A percentile compares a stretch with the other conserved stretches of the same genome.
These are phyloP conservation scores for Suillus spraguei DNA, from an alignment of 768 basidiomycete genomes.

Conservation along the genomic window DNA sequence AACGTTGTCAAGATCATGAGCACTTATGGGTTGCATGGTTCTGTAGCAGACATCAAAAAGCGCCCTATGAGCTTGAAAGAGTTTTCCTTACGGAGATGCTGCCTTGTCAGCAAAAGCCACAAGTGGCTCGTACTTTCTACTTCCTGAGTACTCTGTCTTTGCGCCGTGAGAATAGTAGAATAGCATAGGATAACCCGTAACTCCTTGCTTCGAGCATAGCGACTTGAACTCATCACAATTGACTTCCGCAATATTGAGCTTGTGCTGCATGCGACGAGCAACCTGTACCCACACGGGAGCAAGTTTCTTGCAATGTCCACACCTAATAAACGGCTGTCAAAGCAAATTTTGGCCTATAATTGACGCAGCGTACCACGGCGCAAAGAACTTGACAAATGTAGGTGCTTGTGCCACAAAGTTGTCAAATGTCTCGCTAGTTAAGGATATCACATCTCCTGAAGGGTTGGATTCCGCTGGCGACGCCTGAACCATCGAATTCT, in stretches of 20 bases:
- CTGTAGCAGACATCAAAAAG: slow-evolving; percentile 26
- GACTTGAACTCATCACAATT: slow-evolving; percentile 80
- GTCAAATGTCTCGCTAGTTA: slow-evolving; percentile 39
- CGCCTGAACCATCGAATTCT: slow-evolving; percentile 22
- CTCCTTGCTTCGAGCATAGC: slow-evolving; percentile 65
- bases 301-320: slow-evolving; percentile 95
- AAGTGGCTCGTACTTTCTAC: slow-evolving; percentile 71
- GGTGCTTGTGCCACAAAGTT: slow-evolving; percentile 46
- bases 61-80: background rate
- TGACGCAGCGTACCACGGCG: slow-evolving; percentile 66
- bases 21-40: slow-evolving; percentile 40
- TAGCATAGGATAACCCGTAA: slow-evolving; percentile 86
- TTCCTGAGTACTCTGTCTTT: slow-evolving; percentile 75
- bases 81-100: slow-evolving; percentile 58
- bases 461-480: slow-evolving; percentile 27
- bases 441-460: slow-evolving; percentile 26
- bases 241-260: slow-evolving; percentile 81
- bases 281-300: slow-evolving; percentile 82
- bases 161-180: slow-evolving; percentile 63
- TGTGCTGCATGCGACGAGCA: slow-evolving; percentile 66
- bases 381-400: slow-evolving; percentile 80
- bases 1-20: slow-evolving; percentile 44
- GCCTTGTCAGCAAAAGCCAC: slow-evolving; percentile 77
- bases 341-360: background rate
- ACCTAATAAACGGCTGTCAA: slow-evolving; percentile 44